Percentiles rank a stretch among this genome's conserved stretches.
phyloP scores from a whole-genome alignment of 176 grass and related monocot species.

The Bolboschoenus planiculmis region DNA sequence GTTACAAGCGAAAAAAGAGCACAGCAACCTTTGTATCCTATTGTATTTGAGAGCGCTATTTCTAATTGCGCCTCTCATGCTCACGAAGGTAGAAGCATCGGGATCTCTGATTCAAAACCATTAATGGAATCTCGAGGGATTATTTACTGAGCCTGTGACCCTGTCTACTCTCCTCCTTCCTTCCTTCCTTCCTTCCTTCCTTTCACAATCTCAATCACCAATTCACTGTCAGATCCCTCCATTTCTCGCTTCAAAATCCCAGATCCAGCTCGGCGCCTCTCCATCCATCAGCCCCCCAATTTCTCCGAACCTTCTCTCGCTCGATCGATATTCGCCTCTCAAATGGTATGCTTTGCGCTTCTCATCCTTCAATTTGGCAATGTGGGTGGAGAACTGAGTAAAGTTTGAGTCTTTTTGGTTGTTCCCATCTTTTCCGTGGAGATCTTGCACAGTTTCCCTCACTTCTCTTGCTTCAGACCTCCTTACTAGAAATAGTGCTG shows the following conservation, averaged over 20 bases:
- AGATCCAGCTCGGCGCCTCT: constrained; percentile 21
- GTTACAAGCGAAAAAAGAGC: background rate
- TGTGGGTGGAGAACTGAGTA: background rate
- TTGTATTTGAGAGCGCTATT: background rate
- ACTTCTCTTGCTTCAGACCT: background rate
- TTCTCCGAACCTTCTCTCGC: background rate
- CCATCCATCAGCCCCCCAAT: background rate
- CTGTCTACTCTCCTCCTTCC: background rate
- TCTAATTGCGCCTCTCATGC: constrained; percentile 7
- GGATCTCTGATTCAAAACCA: constrained; percentile 27
- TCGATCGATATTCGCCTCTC: background rate
- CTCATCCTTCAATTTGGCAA: background rate
- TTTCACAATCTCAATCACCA: background rate
- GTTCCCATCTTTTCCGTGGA: background rate
- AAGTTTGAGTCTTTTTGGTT: background rate
- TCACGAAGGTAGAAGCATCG: constrained; percentile 1
- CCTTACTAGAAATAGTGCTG: background rate
- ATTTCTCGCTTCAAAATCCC: constrained; percentile 2
- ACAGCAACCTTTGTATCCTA: background rate
- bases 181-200: background rate
- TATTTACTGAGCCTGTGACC: background rate
- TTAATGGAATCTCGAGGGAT: constrained; percentile 15
- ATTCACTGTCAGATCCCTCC: constrained; percentile 37
- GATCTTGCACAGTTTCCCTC: background rate
- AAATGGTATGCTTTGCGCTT: background rate